phyloP scores from a whole-genome alignment of 139 green algal species.

The Coelastrella sp. region DNA sequence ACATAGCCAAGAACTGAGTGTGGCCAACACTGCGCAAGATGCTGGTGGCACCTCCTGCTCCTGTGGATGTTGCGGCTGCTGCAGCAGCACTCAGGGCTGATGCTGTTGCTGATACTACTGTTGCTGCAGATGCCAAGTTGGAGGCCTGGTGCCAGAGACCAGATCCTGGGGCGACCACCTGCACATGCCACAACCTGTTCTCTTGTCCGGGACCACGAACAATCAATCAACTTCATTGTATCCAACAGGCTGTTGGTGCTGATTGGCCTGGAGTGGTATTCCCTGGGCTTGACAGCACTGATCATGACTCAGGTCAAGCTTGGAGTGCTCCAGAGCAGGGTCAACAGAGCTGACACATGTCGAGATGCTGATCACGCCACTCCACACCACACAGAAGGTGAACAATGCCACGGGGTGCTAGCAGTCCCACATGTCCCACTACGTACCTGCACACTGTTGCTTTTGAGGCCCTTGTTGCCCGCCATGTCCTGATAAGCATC shows the following conservation, averaged over 20 bases:
- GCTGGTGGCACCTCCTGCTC: conserved; percentile 19
- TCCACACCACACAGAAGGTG: too few relatives aligned
- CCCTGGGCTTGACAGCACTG: too few relatives aligned
- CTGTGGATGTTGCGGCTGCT: neutral
- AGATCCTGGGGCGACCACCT: neutral
- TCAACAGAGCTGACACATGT: too few relatives aligned
- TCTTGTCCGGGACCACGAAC: too few relatives aligned
- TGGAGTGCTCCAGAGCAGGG: neutral
- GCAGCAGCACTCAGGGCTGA: conserved; percentile 5
- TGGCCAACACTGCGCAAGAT: conserved; percentile 31
- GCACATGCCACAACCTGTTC: neutral
- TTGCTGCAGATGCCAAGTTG: conserved; percentile 12
- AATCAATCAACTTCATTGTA: too few relatives aligned
- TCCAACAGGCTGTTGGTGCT: too few relatives aligned
- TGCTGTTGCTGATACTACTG: neutral
- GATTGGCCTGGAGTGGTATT: too few relatives aligned
- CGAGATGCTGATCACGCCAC: too few relatives aligned
- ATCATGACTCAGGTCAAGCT: too few relatives aligned
- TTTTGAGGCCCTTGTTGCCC: neutral
- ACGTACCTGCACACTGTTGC: neutral
- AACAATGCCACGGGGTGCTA: too few relatives aligned
- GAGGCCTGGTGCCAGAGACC: neutral
- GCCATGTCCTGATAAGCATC: conserved; percentile 17
- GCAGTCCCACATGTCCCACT: neutral
- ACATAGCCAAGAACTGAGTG: conserved; percentile 42